A percentile compares a stretch with the other conserved stretches of the same genome.
These are phyloP conservation scores for Fraxinus baroniana DNA, from an alignment of 305 asterid genomes.

Conservation along the genomic window DNA sequence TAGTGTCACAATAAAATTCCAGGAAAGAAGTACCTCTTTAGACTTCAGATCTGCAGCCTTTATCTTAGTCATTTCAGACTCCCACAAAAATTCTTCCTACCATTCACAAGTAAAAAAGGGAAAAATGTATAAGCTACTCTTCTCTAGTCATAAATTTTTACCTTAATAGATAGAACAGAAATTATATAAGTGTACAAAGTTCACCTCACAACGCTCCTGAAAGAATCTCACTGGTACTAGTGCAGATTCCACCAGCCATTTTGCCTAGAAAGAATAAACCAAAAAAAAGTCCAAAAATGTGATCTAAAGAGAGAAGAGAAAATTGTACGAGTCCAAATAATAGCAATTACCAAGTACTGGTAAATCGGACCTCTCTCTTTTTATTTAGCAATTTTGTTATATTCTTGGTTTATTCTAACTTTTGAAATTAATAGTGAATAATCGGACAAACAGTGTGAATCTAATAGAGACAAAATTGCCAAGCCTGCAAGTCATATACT, in stretches of 20 bases:
- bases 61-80: constrained; percentile 88
- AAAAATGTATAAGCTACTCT: constrained; percentile 21
- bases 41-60: constrained; percentile 91
- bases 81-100: constrained; percentile 96
- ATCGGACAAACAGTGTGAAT: not conserved
- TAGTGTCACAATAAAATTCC: constrained; percentile 13
- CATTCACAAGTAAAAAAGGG: constrained; percentile 17
- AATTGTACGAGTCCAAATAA: not conserved
- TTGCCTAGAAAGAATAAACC: constrained; percentile 52
- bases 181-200: constrained; percentile 11
- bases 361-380: not conserved
- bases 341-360: constrained; percentile 1
- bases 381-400: not conserved
- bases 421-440: not conserved
- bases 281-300: constrained; percentile 11
- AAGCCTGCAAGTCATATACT: not conserved
- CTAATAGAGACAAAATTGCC: not conserved
- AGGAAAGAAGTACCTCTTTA: constrained; percentile 66
- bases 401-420: not conserved
- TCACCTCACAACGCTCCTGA: constrained; percentile 97
- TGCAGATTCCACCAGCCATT: constrained; percentile 96
- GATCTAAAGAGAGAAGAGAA: constrained; percentile 3
- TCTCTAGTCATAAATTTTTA: constrained; percentile 2
- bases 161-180: constrained; percentile 5
- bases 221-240: constrained; percentile 85